Evolutionary conservation across 2,329 filamentous ascomycete species (phyloP).

Genomic region (Orbilia javanica): DNA sequence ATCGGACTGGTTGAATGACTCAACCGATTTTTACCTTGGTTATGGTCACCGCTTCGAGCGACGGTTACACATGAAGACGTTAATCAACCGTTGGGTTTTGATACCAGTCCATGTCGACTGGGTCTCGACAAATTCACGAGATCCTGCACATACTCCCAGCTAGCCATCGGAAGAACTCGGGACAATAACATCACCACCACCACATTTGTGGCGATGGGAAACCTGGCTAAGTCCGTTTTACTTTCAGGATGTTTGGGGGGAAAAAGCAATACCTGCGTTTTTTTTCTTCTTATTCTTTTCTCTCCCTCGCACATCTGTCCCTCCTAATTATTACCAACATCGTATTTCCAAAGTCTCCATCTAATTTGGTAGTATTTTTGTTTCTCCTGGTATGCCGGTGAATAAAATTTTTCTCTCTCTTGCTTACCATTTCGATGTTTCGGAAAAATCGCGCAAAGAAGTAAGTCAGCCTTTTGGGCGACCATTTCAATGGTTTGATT

Average conservation of each 20-base stretch:
- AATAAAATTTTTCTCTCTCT: constrained; percentile 16
- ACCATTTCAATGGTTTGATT: constrained; percentile 11
- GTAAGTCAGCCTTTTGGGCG: constrained; percentile 7
- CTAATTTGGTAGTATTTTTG: neutral
- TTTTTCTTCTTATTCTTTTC: constrained; percentile 12
- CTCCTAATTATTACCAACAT: neutral
- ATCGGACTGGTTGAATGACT: constrained; percentile 29
- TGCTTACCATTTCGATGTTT: constrained; percentile 20
- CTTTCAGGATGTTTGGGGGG: neutral
- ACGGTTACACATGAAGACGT: constrained; percentile 24
- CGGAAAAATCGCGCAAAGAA: constrained; percentile 57
- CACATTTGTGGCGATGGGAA: constrained; percentile 31
- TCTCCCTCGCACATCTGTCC: too few relatives aligned
- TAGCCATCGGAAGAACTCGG: constrained; percentile 58
- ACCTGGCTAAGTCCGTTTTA: constrained; percentile 22
- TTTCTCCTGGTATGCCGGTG: neutral
- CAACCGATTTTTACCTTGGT: constrained; percentile 38
- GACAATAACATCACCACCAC: constrained; percentile 37
- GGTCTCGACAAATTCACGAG: constrained; percentile 28
- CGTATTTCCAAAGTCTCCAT: constrained; percentile 3
- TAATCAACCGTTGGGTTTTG: constrained; percentile 20
- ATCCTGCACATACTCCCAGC: neutral
- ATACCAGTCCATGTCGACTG: constrained; percentile 15
- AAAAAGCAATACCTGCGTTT: constrained; percentile 49
- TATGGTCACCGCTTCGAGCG: neutral